Base-by-base conservation (phyloP, 2,329 filamentous ascomycete genomes). In the Trichoderma aggressivum region DNA sequence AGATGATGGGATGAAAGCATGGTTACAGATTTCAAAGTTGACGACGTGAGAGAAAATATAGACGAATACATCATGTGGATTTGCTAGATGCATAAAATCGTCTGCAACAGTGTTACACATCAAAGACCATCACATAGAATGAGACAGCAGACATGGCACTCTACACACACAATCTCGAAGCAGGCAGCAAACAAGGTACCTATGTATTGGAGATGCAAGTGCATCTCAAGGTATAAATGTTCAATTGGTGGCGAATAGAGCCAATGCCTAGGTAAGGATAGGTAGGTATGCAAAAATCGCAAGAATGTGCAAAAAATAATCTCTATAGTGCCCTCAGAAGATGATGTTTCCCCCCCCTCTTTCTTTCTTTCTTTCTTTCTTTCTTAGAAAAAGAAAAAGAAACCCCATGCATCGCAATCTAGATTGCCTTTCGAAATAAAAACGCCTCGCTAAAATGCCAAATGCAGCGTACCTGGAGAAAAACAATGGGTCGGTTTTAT, bases 401-500 rank as follows among this genome's bases (percentile, higher is more conserved):
- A 63, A 11, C 53, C 53, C 64, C 24, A 47, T 21, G 12, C 18
- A 32, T 28, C 28, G n/a, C 55, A 60, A 36, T 68, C 65, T 50
- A 60, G 55, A 28, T 60, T 58, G 55, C 65, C 65, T 53, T 53
- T n/a, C n/a, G n/a, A 34, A 26, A 53, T 24, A 24, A 47, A 64
- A 61, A 69, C 65, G 65, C 65, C 65, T 69, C 65, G 65, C 65
- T 69, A 60, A 61, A 60, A 69, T 61, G 65, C 65, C 39, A 60
- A 61, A 69, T 69, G 56, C 39, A 59, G 56, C 30, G n/a, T 60
- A n/a, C 56, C 30, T 24, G 21, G 43, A 55, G 62, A 30, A 39
- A n/a, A 32, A 39, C 14, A 36, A 63, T 16, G 34, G 24, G 8
- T 26, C 16, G 36, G 16, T 14, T 26, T 50, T 7, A n/a, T 62